These are phyloP conservation scores for Quercus robur DNA, from an alignment of 306 rosid species.

Conservation along the genomic window DNA sequence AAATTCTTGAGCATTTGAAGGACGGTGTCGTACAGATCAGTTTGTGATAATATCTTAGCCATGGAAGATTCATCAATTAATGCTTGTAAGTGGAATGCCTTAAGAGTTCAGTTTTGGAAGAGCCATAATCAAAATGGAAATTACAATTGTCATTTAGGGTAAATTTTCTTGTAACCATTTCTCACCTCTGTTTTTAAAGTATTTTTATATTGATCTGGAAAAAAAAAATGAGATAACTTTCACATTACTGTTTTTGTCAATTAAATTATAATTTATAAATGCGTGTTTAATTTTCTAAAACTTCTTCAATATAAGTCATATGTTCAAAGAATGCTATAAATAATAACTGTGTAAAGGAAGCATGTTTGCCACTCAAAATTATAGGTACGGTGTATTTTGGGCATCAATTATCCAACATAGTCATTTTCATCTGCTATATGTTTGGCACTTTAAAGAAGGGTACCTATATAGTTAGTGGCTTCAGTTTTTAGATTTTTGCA, in stretches of 20 bases:
- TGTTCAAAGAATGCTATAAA: no score
- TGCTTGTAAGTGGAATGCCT: not conserved
- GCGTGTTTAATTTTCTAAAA: not conserved
- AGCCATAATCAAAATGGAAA: not conserved
- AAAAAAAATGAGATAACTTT: not conserved
- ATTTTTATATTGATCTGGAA: not conserved
- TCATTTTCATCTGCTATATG: no score
- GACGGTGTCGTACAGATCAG: not conserved
- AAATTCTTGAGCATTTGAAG: no score
- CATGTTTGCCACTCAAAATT: not conserved
- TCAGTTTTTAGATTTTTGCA: not conserved
- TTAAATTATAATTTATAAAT: not conserved
- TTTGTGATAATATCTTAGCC: no score
- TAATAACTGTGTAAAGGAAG: no score
- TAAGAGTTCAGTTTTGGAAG: not conserved
- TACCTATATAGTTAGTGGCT: not conserved
- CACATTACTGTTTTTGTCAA: not conserved
- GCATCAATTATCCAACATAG: no score
- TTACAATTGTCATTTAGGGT: not conserved
- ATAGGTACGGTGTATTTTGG: not conserved
- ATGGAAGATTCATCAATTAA: not conserved
- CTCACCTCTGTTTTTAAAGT: not conserved
- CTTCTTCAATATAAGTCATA: no score
- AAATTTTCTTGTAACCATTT: not conserved
- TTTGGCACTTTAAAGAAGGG: no score